phyloP scores from a whole-genome alignment of 352 stramenopile species.

The Phytophthora crassamura region DNA sequence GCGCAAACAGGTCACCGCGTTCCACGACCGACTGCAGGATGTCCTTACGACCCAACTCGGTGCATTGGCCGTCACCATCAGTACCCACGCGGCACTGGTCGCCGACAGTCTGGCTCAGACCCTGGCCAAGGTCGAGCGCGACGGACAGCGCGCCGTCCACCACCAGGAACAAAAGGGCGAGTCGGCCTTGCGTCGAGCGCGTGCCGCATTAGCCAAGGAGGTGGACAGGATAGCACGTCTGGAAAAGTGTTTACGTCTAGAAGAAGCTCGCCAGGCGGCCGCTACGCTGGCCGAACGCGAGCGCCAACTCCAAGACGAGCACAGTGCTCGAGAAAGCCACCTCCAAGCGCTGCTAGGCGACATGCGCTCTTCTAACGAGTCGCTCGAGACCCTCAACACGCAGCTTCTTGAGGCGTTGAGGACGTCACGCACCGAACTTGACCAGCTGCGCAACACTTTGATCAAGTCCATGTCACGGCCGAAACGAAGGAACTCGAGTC shows the following conservation, averaged over 20 bases:
- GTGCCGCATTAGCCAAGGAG: conserved; percentile 64
- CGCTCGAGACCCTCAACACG: conserved; percentile 57
- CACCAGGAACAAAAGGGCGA: conserved; percentile 57
- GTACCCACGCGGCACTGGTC: conserved; percentile 42
- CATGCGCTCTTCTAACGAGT: conserved; percentile 51
- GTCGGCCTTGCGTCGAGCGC: conserved; percentile 57
- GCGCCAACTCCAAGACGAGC: conserved; percentile 48
- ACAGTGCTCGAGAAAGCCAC: conserved; percentile 47
- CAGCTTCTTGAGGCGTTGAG: conserved; percentile 64
- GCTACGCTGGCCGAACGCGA: conserved; percentile 54
- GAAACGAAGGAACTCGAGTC: conserved; percentile 22
- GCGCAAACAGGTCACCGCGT: conserved; percentile 56
- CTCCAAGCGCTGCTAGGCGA: conserved; percentile 60
- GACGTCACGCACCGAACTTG: conserved; percentile 46
- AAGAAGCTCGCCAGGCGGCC: conserved; percentile 63
- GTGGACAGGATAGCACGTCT: conserved; percentile 64
- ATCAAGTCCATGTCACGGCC: conserved; percentile 30
- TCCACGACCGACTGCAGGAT: conserved; percentile 61
- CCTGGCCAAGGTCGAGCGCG: conserved; percentile 40
- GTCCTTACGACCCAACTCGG: conserved; percentile 36
- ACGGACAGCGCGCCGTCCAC: conserved; percentile 45
- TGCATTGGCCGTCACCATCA: conserved; percentile 27
- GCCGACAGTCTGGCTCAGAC: conserved; percentile 47
- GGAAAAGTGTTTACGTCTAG: conserved; percentile 67
- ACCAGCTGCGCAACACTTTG: conserved; percentile 64